Evolutionary conservation across 75 land plant species (phyloP).

Genomic region (Cupressus sempervirens): DNA sequence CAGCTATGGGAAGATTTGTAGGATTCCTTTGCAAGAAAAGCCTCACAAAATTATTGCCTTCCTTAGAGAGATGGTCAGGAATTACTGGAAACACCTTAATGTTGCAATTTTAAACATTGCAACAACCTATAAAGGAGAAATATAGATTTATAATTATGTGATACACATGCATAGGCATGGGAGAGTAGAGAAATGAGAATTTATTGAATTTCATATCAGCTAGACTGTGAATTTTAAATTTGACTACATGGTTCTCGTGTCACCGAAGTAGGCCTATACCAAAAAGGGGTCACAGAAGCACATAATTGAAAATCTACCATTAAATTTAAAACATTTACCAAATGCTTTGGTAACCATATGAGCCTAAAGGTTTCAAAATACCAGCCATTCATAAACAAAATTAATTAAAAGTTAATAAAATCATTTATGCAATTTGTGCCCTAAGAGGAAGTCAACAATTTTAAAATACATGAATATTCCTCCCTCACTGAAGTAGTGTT

Average conservation of each 20-base stretch:
- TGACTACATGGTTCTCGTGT: neutral
- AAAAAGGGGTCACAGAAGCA: neutral
- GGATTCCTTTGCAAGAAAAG: constrained; percentile 82
- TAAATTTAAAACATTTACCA: neutral
- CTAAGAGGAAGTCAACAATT: neutral
- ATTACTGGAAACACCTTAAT: constrained; percentile 85
- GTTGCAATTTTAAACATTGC: constrained; percentile 95
- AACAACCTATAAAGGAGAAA: constrained; percentile 49
- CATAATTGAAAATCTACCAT: neutral
- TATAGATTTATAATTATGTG: neutral
- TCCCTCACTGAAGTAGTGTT: neutral
- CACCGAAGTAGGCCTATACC: neutral
- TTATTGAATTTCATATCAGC: neutral
- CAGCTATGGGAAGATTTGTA: constrained; percentile 64
- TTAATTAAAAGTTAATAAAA: neutral
- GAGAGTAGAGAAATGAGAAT: neutral
- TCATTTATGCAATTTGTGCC: neutral
- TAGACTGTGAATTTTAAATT: neutral
- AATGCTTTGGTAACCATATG: neutral
- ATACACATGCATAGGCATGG: neutral
- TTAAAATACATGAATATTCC: neutral
- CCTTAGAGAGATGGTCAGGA: constrained; percentile 70
- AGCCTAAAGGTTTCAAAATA: neutral
- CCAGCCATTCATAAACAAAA: neutral
- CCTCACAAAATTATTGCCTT: constrained; percentile 62